Evolutionary conservation across 2,329 filamentous ascomycete genomes (phyloP).

Genomic region (Scleromitrula shiraiana): DNA sequence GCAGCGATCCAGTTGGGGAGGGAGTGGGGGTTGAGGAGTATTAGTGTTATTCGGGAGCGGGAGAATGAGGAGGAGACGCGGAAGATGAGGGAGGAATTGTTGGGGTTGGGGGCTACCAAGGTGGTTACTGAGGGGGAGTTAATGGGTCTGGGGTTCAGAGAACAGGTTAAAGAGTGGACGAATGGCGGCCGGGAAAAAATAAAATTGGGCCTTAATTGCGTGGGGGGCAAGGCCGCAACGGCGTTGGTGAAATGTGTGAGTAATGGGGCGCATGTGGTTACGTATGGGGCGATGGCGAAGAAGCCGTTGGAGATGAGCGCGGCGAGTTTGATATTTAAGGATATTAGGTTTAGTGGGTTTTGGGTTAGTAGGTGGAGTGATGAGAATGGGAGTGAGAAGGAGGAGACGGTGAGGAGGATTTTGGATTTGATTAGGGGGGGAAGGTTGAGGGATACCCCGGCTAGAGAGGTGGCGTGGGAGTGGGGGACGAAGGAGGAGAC

Average conservation of each 20-base stretch:
- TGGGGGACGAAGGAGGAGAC: slow-evolving; percentile 67
- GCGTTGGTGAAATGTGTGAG: slow-evolving; percentile 68
- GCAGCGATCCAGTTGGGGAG: slow-evolving; percentile 82
- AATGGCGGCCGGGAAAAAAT: slow-evolving; percentile 63
- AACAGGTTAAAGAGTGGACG: slow-evolving; percentile 53
- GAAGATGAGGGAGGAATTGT: slow-evolving; percentile 52
- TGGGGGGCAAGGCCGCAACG: slow-evolving; percentile 79
- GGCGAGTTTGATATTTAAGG: slow-evolving; percentile 85
- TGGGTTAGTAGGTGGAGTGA: slow-evolving; percentile 92
- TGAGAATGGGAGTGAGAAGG: slow-evolving; percentile 63
- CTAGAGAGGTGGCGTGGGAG: slow-evolving; percentile 75
- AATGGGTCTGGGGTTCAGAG: slow-evolving; percentile 36
- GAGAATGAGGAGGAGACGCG: slow-evolving; percentile 56
- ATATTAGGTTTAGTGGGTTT: slow-evolving; percentile 83
- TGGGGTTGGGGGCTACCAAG: slow-evolving; percentile 45
- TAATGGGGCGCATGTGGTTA: slow-evolving; percentile 68
- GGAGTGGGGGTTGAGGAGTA: slow-evolving; percentile 81
- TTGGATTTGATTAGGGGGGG: slow-evolving; percentile 66
- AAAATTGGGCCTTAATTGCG: slow-evolving; percentile 80
- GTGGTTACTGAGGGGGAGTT: slow-evolving; percentile 43
- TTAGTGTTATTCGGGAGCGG: slow-evolving; percentile 79
- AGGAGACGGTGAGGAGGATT: slow-evolving; percentile 76
- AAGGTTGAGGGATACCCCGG: slow-evolving; percentile 74
- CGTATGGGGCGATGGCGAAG: slow-evolving; percentile 91
- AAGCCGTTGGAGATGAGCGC: slow-evolving; percentile 77